A percentile compares a stretch with the other conserved stretches of the same genome.
These are phyloP conservation scores for Penicillium sp. DNA, from an alignment of 2,329 filamentous ascomycete genomes.

Conservation along the genomic window DNA sequence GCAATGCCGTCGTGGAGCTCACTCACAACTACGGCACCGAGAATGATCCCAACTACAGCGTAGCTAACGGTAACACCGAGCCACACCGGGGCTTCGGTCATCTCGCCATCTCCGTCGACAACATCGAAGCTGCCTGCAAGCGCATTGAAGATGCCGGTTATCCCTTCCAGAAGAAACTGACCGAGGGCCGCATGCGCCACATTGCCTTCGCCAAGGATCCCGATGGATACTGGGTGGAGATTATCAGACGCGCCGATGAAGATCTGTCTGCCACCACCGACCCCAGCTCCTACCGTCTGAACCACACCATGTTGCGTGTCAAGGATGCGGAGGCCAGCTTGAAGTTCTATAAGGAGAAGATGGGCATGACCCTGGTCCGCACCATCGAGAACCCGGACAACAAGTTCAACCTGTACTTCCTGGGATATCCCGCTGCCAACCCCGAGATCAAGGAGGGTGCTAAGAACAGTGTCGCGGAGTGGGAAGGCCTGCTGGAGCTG, in stretches of 20 bases:
- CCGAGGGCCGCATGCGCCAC: constrained; percentile 79
- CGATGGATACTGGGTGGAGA: constrained; percentile 70
- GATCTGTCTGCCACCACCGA: constrained; percentile 72
- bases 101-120: constrained; percentile 76
- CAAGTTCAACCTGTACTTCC: constrained; percentile 88
- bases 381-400: constrained; percentile 67
- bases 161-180: constrained; percentile 90
- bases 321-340: constrained; percentile 74
- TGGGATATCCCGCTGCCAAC: constrained; percentile 69
- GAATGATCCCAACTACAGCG: constrained; percentile 72
- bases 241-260: constrained; percentile 67
- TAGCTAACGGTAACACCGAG: constrained; percentile 88
- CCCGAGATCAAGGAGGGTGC: constrained; percentile 50
- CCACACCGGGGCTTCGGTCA: constrained; percentile 83
- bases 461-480: constrained; percentile 60
- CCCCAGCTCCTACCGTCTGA: constrained; percentile 66
- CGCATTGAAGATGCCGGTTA: constrained; percentile 87
- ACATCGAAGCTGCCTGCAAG: constrained; percentile 85
- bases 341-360: constrained; percentile 77
- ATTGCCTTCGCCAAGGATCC: constrained; percentile 91
- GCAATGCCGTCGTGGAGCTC: constrained; percentile 87
- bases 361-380: constrained; percentile 83
- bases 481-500: constrained; percentile 84
- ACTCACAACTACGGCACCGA: constrained; percentile 86
- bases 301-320: constrained; percentile 79